Evolutionary conservation across 2,329 filamentous ascomycete genomes (phyloP).

Genomic region (Exophiala oligosperma): DNA sequence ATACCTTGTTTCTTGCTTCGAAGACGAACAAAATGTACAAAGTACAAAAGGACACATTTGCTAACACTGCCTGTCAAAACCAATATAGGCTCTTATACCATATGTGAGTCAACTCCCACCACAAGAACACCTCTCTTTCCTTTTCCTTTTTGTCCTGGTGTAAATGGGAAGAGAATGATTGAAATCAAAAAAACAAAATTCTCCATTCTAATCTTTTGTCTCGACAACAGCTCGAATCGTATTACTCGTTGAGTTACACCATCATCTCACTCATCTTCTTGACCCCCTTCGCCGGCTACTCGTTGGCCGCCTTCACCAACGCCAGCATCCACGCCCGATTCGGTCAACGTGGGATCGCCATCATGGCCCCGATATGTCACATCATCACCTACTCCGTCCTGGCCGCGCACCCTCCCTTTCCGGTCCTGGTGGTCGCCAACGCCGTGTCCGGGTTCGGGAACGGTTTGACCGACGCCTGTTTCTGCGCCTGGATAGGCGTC

Average conservation of each 20-base stretch:
- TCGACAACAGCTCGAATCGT: conserved; percentile 37
- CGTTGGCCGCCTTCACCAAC: conserved; percentile 45
- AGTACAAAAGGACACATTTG: background rate
- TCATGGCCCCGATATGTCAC: conserved; percentile 50
- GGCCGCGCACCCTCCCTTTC: conserved; percentile 43
- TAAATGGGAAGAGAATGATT: conserved; percentile 27
- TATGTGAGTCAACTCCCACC: conserved; percentile 13
- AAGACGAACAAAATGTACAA: background rate
- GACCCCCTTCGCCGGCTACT: conserved; percentile 51
- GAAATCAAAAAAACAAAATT: conserved; percentile 9
- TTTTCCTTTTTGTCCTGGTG: too few species aligned
- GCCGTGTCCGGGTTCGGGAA: conserved; percentile 45
- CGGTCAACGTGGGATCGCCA: conserved; percentile 72
- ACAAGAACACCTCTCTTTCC: too few species aligned
- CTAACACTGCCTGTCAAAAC: background rate
- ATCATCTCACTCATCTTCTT: conserved; percentile 52
- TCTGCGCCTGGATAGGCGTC: conserved; percentile 66
- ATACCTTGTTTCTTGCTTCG: too few species aligned
- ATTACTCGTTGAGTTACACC: conserved; percentile 47
- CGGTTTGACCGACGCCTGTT: conserved; percentile 52
- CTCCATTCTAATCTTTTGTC: conserved; percentile 31
- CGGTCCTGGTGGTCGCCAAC: conserved; percentile 42
- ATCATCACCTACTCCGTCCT: conserved; percentile 40
- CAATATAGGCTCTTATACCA: conserved; percentile 21
- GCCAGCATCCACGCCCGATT: conserved; percentile 43